A percentile compares a stretch with the other conserved stretches of the same genome.
Evolutionary conservation across 441 rosid genomes (phyloP).

Genomic region (Corymbia calophylla): DNA sequence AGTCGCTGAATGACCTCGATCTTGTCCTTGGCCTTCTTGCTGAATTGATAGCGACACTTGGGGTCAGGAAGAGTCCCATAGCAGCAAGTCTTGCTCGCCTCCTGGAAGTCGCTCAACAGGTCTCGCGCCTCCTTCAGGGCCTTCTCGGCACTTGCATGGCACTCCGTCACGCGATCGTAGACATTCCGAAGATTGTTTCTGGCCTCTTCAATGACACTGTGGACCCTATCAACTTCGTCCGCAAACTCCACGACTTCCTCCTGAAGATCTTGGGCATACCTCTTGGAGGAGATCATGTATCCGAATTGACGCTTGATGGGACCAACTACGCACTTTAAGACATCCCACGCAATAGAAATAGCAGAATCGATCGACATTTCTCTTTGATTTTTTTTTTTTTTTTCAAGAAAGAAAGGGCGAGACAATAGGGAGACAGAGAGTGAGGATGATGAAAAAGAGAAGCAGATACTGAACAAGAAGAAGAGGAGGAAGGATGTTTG

Average conservation of each 20-base stretch:
- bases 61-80: rapidly evolving
- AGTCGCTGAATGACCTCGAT: no score
- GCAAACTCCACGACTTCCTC: background rate
- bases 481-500: no score
- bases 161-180: rapidly evolving
- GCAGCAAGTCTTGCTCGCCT: no score
- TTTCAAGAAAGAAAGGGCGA: no score
- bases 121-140: no score
- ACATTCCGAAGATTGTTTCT: background rate
- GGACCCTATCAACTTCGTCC: rapidly evolving
- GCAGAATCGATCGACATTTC: background rate
- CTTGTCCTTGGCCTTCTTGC: no score
- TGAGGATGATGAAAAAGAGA: rapidly evolving
- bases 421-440: no score
- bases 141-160: no score
- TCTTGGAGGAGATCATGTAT: background rate
- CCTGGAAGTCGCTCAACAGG: rapidly evolving
- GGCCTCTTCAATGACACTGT: rapidly evolving
- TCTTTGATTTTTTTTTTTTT: no score
- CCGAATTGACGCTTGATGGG: background rate
- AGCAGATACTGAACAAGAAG: no score
- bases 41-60: no score
- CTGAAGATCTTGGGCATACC: background rate
- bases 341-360: background rate
- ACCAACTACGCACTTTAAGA: background rate